Evolutionary conservation across 805 yeast genomes (phyloP), one percentile per base, ranked within the genome.

Genomic region (Candida insectalens): DNA sequence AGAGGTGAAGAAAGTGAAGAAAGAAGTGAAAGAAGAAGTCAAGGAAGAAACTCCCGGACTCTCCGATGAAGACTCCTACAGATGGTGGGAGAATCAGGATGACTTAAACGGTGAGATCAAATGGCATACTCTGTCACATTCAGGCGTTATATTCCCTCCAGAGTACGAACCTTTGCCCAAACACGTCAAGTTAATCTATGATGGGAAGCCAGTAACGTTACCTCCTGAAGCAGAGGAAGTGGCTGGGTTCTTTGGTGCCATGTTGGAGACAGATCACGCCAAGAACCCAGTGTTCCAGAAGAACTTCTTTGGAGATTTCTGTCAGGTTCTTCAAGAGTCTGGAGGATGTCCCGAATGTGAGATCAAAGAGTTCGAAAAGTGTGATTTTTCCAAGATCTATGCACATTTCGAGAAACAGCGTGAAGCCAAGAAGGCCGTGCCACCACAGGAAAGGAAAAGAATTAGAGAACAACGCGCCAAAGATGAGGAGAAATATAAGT

Each of bases 101-200:
- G 81, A 79, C 42, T 57, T 75, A 21, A 82, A 83, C 49, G 89
- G 80, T 21, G 72, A 78, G 27, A 66, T 77, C 35, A 84, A 85
- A 51, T 89, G 98, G 98, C 78, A 74, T 17, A 71, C 87, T 1
- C 61, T 89, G 34, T 84, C 74, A 41, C 98, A 89, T 53, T 77
- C 71, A 43, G 98, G 98, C 47, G 96, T 89, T 9, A 60, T 88
- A 21, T 89, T 89, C 49, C 96, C 98, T 2, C 96, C 97, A 0
- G 80, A 74, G 3, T 89, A 89, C 54, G 88, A 80, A 50, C 87
- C 92, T 3, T 60, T 89, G 29, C 97, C 97, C 0, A 60, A 71
- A 4, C 69, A 73, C 47, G 82, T 88, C 26, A 83, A 81, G 50
- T 46, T 89, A 34, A 67, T 72, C 38, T 88, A 89, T 49, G 80